phyloP scores from a whole-genome alignment of 108 stramenopile genomes.

The Nitzschia sp. region DNA sequence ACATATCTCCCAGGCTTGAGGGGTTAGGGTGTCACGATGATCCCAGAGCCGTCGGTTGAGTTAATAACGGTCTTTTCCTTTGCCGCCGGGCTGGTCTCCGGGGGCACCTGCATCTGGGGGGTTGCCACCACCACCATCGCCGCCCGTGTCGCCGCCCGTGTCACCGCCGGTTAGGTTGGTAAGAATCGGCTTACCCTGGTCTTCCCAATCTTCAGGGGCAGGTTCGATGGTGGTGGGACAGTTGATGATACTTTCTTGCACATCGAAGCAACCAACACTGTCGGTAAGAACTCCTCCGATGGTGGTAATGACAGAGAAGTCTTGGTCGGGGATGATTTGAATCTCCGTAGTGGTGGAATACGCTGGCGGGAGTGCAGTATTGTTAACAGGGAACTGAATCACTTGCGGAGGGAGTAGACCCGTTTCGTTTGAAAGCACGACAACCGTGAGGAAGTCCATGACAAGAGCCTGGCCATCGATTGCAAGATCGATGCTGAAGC shows the following conservation, averaged over 20 bases:
- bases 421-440: slow-evolving; percentile 4
- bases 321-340: neutral
- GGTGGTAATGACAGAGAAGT: slow-evolving; percentile 8
- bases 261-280: slow-evolving; percentile 14
- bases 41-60: too few species aligned
- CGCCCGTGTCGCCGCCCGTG: too few species aligned
- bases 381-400: neutral
- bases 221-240: slow-evolving; percentile 10
- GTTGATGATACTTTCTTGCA: slow-evolving; percentile 3
- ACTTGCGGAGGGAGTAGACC: slow-evolving; percentile 2
- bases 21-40: too few species aligned
- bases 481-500: neutral
- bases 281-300: neutral
- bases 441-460: slow-evolving; percentile 5
- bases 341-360: neutral
- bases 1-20: too few species aligned
- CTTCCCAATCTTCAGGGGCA: neutral
- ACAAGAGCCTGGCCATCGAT: neutral
- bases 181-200: too few species aligned
- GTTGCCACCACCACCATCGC: too few species aligned
- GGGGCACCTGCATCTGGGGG: too few species aligned
- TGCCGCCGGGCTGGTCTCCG: too few species aligned
- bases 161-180: too few species aligned
- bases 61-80: too few species aligned
- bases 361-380: neutral